Conservation (phyloP, 257 asterid species). For the Nicotiana knightiana region DNA sequence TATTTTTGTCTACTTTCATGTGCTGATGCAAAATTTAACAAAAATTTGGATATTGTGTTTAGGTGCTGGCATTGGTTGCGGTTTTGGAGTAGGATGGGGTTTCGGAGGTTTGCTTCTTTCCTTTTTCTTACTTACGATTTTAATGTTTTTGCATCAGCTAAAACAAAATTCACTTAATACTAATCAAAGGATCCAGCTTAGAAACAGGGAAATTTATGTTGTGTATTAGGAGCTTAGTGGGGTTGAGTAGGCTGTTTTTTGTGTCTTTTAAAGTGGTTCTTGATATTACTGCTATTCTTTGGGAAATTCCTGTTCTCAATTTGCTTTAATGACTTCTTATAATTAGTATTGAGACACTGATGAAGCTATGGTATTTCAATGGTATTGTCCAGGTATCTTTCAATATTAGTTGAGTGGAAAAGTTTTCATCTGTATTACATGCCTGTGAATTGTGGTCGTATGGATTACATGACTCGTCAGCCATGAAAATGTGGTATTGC, state of each 20-base stretch:
- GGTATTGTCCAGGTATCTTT: neutral
- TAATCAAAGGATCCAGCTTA: neutral
- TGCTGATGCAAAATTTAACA: neutral
- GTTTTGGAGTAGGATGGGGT: constrained; percentile 91
- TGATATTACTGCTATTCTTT: neutral
- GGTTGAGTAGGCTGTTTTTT: neutral
- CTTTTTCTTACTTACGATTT: neutral
- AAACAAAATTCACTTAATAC: neutral
- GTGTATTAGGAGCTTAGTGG: neutral
- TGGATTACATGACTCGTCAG: neutral
- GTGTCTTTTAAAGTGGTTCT: neutral
- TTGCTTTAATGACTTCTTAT: neutral
- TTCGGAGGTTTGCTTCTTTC: constrained; percentile 58
- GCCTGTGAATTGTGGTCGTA: neutral
- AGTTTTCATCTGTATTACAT: neutral
- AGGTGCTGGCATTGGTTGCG: constrained; percentile 90
- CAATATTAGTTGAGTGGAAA: neutral
- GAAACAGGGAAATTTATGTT: neutral
- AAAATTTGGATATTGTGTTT: constrained; percentile 11
- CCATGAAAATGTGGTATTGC: neutral
- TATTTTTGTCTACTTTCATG: neutral
- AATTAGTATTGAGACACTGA: neutral
- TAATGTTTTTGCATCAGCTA: neutral
- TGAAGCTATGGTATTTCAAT: neutral
- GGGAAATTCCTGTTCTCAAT: neutral